Base-by-base conservation (phyloP, 768 basidiomycete genomes). In the Trametes punicea region DNA sequence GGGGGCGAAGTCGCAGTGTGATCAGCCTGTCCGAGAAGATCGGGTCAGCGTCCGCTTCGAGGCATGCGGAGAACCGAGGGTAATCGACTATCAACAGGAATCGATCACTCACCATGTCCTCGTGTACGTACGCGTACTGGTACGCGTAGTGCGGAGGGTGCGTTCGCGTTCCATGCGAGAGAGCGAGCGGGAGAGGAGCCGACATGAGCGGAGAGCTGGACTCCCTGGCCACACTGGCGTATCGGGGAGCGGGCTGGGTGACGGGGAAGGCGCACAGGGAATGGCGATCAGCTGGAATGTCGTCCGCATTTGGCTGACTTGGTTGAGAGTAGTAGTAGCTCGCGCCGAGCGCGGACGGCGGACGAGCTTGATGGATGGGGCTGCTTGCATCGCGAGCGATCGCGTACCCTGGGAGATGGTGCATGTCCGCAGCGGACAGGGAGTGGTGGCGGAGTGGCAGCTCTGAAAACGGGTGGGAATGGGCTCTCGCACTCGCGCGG, bases 21-120 rank as follows among this genome's bases (percentile, higher is more conserved):
- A 34, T 26, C 6, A 38, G 38, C 49, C 56, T 57, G 44, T 41
- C 56, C 49, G 56, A 39, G 38, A 57, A 46, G 23, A 51, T 45
- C 56, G 56, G 56, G 50, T 51, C 18, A 57, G 50, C 13, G 21
- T 30, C 15, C 36, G 4, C n/a, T n/a, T n/a, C 11, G 21, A 10
- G n/a, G 42, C 39, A 34, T 29, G 15, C 25, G 15, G 23, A 40
- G 16, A 44, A 21, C 40, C 29, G 38, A 21, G 30, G 13, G 46
- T n/a, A 49, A 33, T 8, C 13, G 21, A 26, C 20, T 16, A 23
- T 20, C 48, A 44, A 29, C 26, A 26, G 18, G 34, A 20, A 31
- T 48, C 40, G 31, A 26, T 5, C 23, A 26, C 18, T 20, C 31
- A 31, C 16, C 49, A 13, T 25, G 9, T 40, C 38, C 16, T 20